These are phyloP conservation scores for Fusarium sp. DNA, from an alignment of 2,329 filamentous ascomycete genomes.

Conservation along the genomic window DNA sequence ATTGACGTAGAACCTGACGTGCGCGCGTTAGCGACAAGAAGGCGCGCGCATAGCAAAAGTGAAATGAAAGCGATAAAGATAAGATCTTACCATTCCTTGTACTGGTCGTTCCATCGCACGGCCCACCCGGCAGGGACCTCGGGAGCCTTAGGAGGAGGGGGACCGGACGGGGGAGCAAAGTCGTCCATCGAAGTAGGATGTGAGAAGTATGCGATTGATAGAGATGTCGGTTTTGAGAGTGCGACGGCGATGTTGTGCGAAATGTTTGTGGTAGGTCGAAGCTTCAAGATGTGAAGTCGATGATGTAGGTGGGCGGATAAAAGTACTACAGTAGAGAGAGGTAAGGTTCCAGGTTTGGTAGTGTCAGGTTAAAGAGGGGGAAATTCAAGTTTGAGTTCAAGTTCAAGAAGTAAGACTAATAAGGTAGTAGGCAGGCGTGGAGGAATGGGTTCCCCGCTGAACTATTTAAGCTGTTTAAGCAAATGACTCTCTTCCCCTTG, in stretches of 20 bases:
- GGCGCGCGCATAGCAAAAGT: neutral
- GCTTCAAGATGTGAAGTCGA: slow-evolving; percentile 24
- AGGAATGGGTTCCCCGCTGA: neutral
- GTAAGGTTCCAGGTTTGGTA: neutral
- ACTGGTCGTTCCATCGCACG: slow-evolving; percentile 87
- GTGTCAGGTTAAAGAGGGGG: slow-evolving; percentile 23
- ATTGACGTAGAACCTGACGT: slow-evolving; percentile 87
- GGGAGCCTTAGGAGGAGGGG: slow-evolving; percentile 72
- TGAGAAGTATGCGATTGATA: slow-evolving; percentile 2
- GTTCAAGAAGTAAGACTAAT: slow-evolving; percentile 4
- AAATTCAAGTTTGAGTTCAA: slow-evolving; percentile 8
- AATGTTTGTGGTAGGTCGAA: slow-evolving; percentile 6
- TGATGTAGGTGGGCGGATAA: slow-evolving; percentile 35
- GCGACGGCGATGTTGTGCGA: neutral
- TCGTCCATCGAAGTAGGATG: slow-evolving; percentile 61
- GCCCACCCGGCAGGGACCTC: slow-evolving; percentile 79
- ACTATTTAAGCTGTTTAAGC: slow-evolving; percentile 42
- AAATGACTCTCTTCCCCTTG: slow-evolving; percentile 28
- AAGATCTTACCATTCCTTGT: slow-evolving; percentile 79
- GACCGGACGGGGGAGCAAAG: slow-evolving; percentile 66
- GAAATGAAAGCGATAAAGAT: neutral
- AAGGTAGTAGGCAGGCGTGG: neutral
- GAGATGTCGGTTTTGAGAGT: slow-evolving; percentile 3
- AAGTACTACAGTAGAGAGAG: neutral
- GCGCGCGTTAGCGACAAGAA: slow-evolving; percentile 27